Evolutionary conservation across 164 flowering plant species (phyloP), one percentile per base, ranked within the genome.

Genomic region (Taxillus chinensis): DNA sequence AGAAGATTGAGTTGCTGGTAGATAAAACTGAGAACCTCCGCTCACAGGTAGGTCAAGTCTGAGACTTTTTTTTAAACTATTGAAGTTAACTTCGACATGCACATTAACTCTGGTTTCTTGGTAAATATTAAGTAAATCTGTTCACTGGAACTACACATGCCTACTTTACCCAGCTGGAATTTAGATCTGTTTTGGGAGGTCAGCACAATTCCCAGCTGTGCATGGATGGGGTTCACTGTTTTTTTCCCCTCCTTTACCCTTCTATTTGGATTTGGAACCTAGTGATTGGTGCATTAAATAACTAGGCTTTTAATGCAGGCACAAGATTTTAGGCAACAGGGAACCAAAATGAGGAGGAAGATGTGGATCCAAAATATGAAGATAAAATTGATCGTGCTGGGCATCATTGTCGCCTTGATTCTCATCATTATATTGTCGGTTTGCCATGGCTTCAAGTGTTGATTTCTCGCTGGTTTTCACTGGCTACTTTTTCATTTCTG

Each of bases 371-470:
- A 73, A 57, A 73, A 73, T 39, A 73, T 73, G 76, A 73, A 73
- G 66, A 63, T 73, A 17, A 73, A 69, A 50, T 49, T 73, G 55
- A 61, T 72, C 38, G 75, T 65, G 2, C 17, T 62, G 11, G 75
- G 63, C 7, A 64, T 72, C 58, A 5, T 73, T 48, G 17, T 66
- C 39, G 55, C 49, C 2, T 62, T 73, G 59, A 40, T 68, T 46
- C 72, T 80, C 12, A 64, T 79, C 53, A 72, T 81, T 8, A 7
- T 75, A 7, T 15, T 81, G 49, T 75, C 83, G 3, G 57, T 82
- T 48, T 82, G 86, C 69, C 83, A 27, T 62, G 79, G 82, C 48
- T 78, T 79, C 72, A 68, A 70, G 0, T 82, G 86, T 62, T 46
- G 45, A 56, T 48, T 58, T 58, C 39, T 5, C 12, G 3, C 2